A percentile compares a stretch with the other conserved stretches of the same genome.
Conservation (phyloP, 129 eudicot genomes). For the Solidago caesia region DNA sequence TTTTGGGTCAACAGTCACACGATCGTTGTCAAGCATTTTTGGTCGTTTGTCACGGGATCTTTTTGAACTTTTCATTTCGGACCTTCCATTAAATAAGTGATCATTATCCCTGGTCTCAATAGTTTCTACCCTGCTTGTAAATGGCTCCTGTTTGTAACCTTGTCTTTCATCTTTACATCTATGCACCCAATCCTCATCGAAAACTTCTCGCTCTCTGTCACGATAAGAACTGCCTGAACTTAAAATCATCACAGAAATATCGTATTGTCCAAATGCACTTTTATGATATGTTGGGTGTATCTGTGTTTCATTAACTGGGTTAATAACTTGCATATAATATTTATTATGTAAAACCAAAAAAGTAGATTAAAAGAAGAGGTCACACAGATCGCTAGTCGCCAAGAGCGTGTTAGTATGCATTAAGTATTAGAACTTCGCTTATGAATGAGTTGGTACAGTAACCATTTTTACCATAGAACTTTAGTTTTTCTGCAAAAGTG, state of each 20-base stretch:
- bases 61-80: neutral
- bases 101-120: conserved; percentile 21
- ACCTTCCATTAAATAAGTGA: conserved; percentile 16
- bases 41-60: too few species aligned
- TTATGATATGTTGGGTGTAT: neutral
- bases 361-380: neutral
- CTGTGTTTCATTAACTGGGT: too few species aligned
- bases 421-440: too few species aligned
- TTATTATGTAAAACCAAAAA: neutral
- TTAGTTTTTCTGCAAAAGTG: too few species aligned
- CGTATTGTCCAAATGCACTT: conserved; percentile 31
- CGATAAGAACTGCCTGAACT: conserved; percentile 36
- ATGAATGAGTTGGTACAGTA: too few species aligned
- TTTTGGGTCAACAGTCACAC: too few species aligned
- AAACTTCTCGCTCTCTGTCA: conserved; percentile 28
- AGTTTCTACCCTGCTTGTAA: conserved; percentile 25
- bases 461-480: too few species aligned
- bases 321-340: too few species aligned
- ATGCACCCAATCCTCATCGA: conserved; percentile 21
- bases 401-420: neutral
- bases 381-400: neutral
- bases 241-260: conserved; percentile 13
- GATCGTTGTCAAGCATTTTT: too few species aligned
- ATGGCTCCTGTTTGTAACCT: conserved; percentile 28
- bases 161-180: conserved; percentile 24